Percentiles rank a stretch among this genome's conserved stretches.
These are phyloP conservation scores for Conoideocrella luteorostrata DNA, from an alignment of 2,329 filamentous ascomycete species.

Conservation along the genomic window DNA sequence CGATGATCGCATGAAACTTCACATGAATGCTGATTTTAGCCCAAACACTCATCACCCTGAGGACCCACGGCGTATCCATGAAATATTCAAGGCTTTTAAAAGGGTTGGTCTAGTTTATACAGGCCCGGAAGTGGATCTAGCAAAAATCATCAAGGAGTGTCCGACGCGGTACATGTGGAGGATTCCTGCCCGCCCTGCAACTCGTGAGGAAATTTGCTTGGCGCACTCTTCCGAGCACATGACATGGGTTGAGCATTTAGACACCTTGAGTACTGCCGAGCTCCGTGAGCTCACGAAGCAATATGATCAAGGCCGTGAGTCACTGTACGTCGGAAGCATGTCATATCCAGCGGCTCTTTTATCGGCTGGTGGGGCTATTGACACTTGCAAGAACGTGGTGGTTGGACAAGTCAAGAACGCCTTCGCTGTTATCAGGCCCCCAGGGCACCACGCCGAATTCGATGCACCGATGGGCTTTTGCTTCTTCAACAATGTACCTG, in stretches of 20 bases:
- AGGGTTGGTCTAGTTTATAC: conserved; percentile 69
- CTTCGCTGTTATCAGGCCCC: conserved; percentile 90
- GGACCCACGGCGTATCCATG: conserved; percentile 84
- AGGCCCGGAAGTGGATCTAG: conserved; percentile 49
- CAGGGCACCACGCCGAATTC: conserved; percentile 89
- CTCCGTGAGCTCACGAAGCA: conserved; percentile 59
- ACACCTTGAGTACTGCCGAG: conserved; percentile 50
- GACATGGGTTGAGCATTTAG: conserved; percentile 62
- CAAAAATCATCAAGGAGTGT: conserved; percentile 42
- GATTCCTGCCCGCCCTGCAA: conserved; percentile 73
- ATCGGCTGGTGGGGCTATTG: conserved; percentile 88
- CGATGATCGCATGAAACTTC: conserved; percentile 91
- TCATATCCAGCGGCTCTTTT: conserved; percentile 76
- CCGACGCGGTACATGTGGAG: conserved; percentile 64
- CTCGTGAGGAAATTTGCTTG: conserved; percentile 69
- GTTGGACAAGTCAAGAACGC: conserved; percentile 82
- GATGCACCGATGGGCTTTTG: conserved; percentile 89
- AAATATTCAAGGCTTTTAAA: conserved; percentile 86
- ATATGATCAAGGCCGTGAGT: conserved; percentile 62
- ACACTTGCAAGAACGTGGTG: conserved; percentile 89
- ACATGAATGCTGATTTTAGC: conserved; percentile 75
- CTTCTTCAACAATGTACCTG: conserved; percentile 94
- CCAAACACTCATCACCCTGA: conserved; percentile 81
- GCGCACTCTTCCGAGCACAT: conserved; percentile 76
- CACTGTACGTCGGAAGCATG: conserved; percentile 75